These are phyloP conservation scores for Phytopythium helicoides DNA, from an alignment of 352 stramenopile species.

Conservation along the genomic window DNA sequence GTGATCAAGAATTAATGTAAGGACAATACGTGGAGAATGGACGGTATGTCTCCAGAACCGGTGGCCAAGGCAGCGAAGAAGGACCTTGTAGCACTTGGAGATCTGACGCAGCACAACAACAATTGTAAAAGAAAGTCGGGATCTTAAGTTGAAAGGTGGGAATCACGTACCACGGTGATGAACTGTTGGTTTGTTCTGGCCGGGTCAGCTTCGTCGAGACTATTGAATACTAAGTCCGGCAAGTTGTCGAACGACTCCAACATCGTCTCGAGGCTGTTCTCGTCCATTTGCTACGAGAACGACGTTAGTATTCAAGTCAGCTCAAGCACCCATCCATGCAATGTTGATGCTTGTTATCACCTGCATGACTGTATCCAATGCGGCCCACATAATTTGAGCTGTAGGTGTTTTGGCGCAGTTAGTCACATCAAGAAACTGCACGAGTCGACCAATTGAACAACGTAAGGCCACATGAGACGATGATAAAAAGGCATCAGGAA, in stretches of 20 bases:
- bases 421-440: constrained; percentile 64
- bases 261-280: constrained; percentile 71
- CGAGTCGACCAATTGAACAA: too few species aligned
- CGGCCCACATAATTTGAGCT: constrained; percentile 73
- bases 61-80: constrained; percentile 71
- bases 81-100: constrained; percentile 73
- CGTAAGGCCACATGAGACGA: constrained; percentile 3
- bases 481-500: too few species aligned
- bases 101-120: constrained; percentile 39
- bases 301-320: not conserved
- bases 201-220: constrained; percentile 71
- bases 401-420: constrained; percentile 84
- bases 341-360: constrained; percentile 18
- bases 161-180: constrained; percentile 75
- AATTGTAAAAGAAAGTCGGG: not conserved
- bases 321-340: not conserved
- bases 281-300: constrained; percentile 64
- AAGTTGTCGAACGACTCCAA: constrained; percentile 87
- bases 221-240: constrained; percentile 84
- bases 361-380: constrained; percentile 83
- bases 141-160: too few species aligned
- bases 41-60: constrained; percentile 85
- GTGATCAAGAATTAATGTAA: constrained; percentile 73
- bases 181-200: constrained; percentile 61
- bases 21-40: constrained; percentile 58